phyloP scores from a whole-genome alignment of 768 basidiomycete species.

The Cyathus striatus region DNA sequence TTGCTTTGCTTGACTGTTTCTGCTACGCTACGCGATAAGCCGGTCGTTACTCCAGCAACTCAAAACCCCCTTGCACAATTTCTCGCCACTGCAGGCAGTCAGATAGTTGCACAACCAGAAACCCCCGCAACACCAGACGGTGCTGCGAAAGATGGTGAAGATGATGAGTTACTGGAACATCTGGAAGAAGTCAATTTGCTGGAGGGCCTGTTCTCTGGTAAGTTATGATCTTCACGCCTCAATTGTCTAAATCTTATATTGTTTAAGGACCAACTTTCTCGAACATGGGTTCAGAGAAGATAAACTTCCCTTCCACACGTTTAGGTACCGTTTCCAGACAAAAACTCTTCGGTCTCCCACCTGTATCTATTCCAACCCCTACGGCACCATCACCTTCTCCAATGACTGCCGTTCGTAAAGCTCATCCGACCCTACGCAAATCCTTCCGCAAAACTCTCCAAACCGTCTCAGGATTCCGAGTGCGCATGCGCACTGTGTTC shows the following conservation, averaged over 20 bases:
- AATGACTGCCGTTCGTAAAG: conserved; percentile 39
- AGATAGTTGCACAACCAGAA: conserved; percentile 27
- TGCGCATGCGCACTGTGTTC: conserved; percentile 93
- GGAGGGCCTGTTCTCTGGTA: conserved; percentile 63
- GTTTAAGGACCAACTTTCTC: neutral
- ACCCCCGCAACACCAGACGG: conserved; percentile 27
- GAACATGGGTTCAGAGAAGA: neutral
- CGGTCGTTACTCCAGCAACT: conserved; percentile 38
- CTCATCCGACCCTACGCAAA: conserved; percentile 73
- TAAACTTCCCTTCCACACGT: conserved; percentile 64
- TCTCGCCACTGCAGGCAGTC: conserved; percentile 28
- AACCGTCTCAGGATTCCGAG: conserved; percentile 78
- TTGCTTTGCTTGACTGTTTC: conserved; percentile 81
- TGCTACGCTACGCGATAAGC: conserved; percentile 82
- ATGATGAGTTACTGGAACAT: conserved; percentile 32
- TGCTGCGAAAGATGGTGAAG: conserved; percentile 17
- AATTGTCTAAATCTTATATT: neutral
- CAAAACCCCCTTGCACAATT: conserved; percentile 39
- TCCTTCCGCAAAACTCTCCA: conserved; percentile 78
- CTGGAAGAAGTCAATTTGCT: conserved; percentile 54
- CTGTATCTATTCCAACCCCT: conserved; percentile 37
- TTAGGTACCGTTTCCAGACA: conserved; percentile 65
- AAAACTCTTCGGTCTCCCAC: conserved; percentile 59
- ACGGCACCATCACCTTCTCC: conserved; percentile 43
- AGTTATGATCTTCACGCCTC: conserved; percentile 9